These are phyloP conservation scores for Melaleuca quinquenervia DNA, from an alignment of 345 rosid species.

Conservation along the genomic window DNA sequence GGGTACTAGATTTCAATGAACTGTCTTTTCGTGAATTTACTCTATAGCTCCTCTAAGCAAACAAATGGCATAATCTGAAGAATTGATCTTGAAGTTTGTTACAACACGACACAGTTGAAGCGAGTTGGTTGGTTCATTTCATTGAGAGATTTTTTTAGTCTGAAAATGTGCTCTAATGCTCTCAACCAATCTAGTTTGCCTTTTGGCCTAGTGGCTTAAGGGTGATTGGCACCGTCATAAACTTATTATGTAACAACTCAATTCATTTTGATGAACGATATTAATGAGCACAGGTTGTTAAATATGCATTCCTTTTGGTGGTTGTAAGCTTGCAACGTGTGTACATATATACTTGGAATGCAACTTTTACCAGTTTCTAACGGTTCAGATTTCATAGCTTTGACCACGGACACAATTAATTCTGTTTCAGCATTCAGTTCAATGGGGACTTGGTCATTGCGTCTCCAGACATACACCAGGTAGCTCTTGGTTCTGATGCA, in stretches of 20 bases:
- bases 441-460: conserved; percentile 69
- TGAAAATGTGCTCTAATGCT: background rate
- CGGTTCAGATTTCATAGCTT: background rate
- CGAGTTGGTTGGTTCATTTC: background rate
- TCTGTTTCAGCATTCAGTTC: conserved; percentile 42
- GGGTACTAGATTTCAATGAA: background rate
- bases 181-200: background rate
- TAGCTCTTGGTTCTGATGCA: conserved; percentile 59
- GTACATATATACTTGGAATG: background rate
- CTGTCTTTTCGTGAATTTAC: background rate
- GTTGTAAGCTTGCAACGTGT: background rate
- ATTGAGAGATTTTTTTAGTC: background rate
- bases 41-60: background rate
- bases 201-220: background rate
- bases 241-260: background rate
- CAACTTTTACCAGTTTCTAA: background rate
- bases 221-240: background rate
- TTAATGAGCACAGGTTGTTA: background rate
- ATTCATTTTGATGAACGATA: background rate
- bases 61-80: background rate
- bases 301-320: background rate
- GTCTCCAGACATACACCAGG: conserved; percentile 64
- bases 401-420: background rate
- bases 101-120: background rate
- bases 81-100: background rate